phyloP scores from a whole-genome alignment of 2,329 filamentous ascomycete species.

The Beauveria australis region DNA sequence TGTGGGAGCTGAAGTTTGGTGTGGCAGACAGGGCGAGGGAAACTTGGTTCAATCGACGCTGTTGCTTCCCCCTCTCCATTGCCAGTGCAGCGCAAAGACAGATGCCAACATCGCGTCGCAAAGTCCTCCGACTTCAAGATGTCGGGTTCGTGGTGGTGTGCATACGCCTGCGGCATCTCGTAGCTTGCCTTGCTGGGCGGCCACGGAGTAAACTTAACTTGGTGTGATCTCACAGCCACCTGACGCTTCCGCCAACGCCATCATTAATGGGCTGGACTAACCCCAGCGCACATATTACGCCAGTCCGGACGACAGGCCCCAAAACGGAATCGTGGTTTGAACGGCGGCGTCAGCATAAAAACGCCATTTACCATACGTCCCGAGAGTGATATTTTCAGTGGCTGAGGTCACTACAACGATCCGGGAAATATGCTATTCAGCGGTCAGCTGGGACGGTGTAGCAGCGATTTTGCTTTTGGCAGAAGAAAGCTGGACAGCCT shows the following conservation, averaged over 20 bases:
- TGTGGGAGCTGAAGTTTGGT: neutral
- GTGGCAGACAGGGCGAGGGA: neutral
- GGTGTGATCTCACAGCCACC: neutral
- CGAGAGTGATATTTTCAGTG: neutral
- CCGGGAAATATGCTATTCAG: neutral
- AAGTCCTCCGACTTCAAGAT: neutral
- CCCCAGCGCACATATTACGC: conserved; percentile 2
- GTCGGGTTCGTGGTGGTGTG: neutral
- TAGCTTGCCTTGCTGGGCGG: neutral
- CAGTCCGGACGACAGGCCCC: conserved; percentile 8
- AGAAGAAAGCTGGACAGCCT: neutral
- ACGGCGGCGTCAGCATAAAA: conserved; percentile 8
- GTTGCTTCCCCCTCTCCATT: neutral
- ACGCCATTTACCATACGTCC: neutral
- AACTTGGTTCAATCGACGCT: neutral
- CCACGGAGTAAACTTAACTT: neutral
- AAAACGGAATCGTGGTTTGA: conserved; percentile 7
- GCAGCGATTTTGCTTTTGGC: neutral
- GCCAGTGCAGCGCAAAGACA: neutral
- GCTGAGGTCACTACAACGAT: neutral
- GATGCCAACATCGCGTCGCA: neutral
- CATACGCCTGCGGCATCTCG: neutral
- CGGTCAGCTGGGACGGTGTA: neutral
- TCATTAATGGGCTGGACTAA: neutral
- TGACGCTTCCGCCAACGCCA: neutral